phyloP scores from a whole-genome alignment of 2,329 filamentous ascomycete genomes.

The Gaeumannomyces sp. region DNA sequence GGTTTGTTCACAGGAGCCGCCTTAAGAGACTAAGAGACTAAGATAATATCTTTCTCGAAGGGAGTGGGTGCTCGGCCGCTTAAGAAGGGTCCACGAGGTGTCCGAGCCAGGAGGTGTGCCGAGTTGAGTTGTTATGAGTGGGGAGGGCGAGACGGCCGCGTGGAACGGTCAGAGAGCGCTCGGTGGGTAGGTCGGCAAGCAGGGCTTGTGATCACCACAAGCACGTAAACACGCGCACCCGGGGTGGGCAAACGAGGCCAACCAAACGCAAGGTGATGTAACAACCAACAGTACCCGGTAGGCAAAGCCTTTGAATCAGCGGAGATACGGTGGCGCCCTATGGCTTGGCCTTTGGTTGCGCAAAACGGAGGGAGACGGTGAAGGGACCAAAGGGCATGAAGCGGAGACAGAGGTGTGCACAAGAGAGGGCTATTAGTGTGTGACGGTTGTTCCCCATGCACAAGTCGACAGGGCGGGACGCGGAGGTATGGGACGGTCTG shows the following conservation, averaged over 20 bases:
- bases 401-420: constrained; percentile 1
- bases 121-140: background rate
- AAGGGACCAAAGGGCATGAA: background rate
- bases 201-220: constrained; percentile 4
- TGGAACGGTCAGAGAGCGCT: constrained; percentile 2
- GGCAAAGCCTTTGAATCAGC: background rate
- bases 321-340: background rate
- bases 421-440: background rate
- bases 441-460: background rate
- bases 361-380: background rate
- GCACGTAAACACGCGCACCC: background rate
- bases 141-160: background rate
- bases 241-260: constrained; percentile 1
- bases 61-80: constrained; percentile 4
- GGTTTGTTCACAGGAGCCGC: background rate
- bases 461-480: background rate
- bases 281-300: constrained; percentile 5
- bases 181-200: background rate
- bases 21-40: background rate
- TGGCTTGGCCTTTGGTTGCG: background rate
- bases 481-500: background rate
- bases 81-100: constrained; percentile 3
- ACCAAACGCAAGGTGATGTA: constrained; percentile 8
- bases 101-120: constrained; percentile 2
- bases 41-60: background rate